Base-by-base conservation (phyloP, 768 basidiomycete genomes). In the Rhodosporidiobolus odoratus region DNA sequence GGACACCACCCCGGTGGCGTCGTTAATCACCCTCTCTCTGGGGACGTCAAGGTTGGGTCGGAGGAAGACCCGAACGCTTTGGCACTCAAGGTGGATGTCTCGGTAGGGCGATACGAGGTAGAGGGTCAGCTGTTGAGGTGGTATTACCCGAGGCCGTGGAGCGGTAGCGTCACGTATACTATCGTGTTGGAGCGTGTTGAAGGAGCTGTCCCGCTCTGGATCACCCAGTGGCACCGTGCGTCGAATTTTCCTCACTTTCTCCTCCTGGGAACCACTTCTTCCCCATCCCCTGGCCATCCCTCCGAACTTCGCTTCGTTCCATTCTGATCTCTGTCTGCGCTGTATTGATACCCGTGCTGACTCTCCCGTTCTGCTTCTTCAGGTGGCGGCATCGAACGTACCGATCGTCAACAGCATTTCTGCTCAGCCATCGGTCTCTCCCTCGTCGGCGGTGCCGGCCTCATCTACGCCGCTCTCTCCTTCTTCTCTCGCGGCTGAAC, bases 81-180 rank as follows among this genome's bases (percentile, higher is more conserved):
- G 41, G 76, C 77, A 40, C 69, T 81, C 38, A 53, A 71, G 19
- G 73, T 74, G 35, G 68, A 65, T 41, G 80, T 82, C 5, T 83
- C 84, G 1, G 81, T 80, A 15, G 87, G 87, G 8, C 74, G 80
- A 25, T 84, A 82, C 76, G 82, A 81, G 57, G 76, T 85, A 23
- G 79, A 80, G 13, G 84, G 83, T 25, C 85, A 86, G 78, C 80
- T 73, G n/a, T 75, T 88, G 53, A 79, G 78, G 63, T 88, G 84
- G 84, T 83, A 77, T 67, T 85, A 85, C 70, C 75, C 75, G 21
- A 74, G 80, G 1, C 82, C 83, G 7, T 62, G 59, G 15, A 66
- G 35, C 0, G 77, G 75, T 15, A 79, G 76, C 23, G 63, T 71
- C 43, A 80, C 78, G 62, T 79, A 82, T 73, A 79, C 78, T 61